Percentiles rank a stretch among this genome's conserved stretches.
These are phyloP conservation scores for Oryza australiensis DNA, from an alignment of 176 grass and related monocot genomes.

Conservation along the genomic window DNA sequence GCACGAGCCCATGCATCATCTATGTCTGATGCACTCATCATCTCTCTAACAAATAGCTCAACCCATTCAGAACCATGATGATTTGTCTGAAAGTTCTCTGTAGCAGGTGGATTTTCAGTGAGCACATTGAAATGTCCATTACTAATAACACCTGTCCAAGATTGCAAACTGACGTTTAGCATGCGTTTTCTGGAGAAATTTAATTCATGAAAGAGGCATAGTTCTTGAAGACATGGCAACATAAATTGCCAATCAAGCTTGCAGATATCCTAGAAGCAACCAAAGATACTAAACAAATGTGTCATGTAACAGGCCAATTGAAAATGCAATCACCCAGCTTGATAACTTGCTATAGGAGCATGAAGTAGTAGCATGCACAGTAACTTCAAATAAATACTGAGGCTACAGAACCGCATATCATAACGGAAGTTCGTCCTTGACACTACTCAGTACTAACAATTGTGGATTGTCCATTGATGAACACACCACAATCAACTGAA, in stretches of 20 bases:
- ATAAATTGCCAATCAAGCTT: neutral
- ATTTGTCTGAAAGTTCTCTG: constrained; percentile 37
- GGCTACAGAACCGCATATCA: neutral
- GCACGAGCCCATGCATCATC: constrained; percentile 61
- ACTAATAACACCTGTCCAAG: constrained; percentile 44
- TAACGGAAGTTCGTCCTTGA: neutral
- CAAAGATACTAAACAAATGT: constrained; percentile 2
- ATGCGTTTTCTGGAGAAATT: neutral
- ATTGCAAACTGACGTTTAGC: constrained; percentile 18
- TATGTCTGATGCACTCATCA: constrained; percentile 71
- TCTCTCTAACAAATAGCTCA: constrained; percentile 83
- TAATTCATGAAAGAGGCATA: neutral
- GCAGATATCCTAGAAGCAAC: constrained; percentile 5
- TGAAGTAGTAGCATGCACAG: neutral
- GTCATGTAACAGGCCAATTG: neutral
- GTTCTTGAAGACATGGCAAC: constrained; percentile 1
- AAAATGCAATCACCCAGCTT: constrained; percentile 2
- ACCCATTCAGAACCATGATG: constrained; percentile 63
- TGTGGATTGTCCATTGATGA: too few species aligned
- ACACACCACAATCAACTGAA: neutral
- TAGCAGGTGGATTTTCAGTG: constrained; percentile 38
- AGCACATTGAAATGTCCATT: constrained; percentile 42
- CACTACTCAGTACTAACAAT: neutral
- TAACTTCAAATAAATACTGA: constrained; percentile 19
- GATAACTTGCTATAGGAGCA: constrained; percentile 13